Evolutionary conservation across 257 asterid genomes (phyloP), one percentile per base, ranked within the genome.

Genomic region (Lycium barbarum): DNA sequence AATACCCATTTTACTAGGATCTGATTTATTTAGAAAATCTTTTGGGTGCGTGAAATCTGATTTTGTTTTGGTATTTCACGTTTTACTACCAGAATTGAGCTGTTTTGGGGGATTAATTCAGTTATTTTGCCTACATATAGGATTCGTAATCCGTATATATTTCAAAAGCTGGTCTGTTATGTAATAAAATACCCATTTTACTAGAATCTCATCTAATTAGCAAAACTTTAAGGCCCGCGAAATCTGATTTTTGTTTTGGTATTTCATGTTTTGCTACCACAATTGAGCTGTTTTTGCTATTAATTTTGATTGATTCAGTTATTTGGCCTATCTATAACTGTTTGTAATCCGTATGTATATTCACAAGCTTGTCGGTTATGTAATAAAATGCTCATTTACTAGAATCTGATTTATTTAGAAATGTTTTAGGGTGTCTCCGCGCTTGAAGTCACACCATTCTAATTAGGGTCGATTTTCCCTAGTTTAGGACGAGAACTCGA

Each of bases 401-500:
- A 18, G 65, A 59, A 59, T 59, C 65, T 17, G 33, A 59, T 59
- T 59, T 59, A 18, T 11, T 59, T 18, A 59, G 65, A 59, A 59
- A 18, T 8, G 9, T 59, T 55, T 55, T 55, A 55, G n/a, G 17
- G n/a, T 40, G 45, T 40, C 45, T 4, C 45, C 6, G 26, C 22
- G 3, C 8, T 22, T n/a, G 63, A 58, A 57, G 6, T 14, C 22
- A 2, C 33, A 59, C 65, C 65, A 59, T 59, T 59, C 12, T 9
- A 59, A 55, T 55, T 7, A 14, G 8, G 20, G 61, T 7, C n/a
- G 33, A 3, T 1, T 59, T 59, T 59, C 18, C 11, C 65, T 72
- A 72, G 38, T 72, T 73, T 45, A 72, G 57, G 80, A 73, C 12
- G 43, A n/a, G 81, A 49, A 26, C 49, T 74, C 9, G 53, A 74